Conservation (phyloP, 2,329 filamentous ascomycete species). For the Phialophora chinensis region DNA sequence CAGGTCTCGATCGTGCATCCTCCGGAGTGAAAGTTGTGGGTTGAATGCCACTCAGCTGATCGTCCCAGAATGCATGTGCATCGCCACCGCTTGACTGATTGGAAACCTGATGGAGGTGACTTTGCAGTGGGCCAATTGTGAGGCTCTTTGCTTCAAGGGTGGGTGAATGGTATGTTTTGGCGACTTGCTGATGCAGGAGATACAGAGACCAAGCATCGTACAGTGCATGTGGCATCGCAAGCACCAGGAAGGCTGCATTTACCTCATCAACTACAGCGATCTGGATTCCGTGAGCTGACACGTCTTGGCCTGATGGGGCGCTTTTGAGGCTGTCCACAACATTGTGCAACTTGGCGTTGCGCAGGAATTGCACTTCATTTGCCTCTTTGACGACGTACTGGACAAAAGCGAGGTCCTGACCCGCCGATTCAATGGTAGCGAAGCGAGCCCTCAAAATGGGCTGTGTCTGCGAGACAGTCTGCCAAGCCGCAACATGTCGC, state of each 20-base stretch:
- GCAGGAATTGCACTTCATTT: slow-evolving; percentile 8
- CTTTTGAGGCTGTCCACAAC: slow-evolving; percentile 25
- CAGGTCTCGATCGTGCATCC: background rate
- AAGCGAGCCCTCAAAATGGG: slow-evolving; percentile 81
- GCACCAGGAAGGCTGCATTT: slow-evolving; percentile 52
- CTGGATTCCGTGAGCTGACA: slow-evolving; percentile 24
- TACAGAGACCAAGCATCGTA: slow-evolving; percentile 88
- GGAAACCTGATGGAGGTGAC: slow-evolving; percentile 62
- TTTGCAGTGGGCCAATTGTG: slow-evolving; percentile 2
- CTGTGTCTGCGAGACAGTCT: slow-evolving; percentile 61
- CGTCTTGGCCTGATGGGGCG: slow-evolving; percentile 30
- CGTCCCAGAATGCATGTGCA: slow-evolving; percentile 71
- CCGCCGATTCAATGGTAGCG: slow-evolving; percentile 55
- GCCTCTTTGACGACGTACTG: slow-evolving; percentile 25
- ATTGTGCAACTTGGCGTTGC: slow-evolving; percentile 17
- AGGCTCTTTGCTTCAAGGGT: background rate
- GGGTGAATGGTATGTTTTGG: slow-evolving; percentile 12
- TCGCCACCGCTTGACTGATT: slow-evolving; percentile 55
- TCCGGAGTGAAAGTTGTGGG: slow-evolving; percentile 14
- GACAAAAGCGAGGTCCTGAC: slow-evolving; percentile 17
- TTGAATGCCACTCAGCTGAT: slow-evolving; percentile 57
- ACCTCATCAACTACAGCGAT: slow-evolving; percentile 47
- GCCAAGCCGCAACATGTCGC: slow-evolving; percentile 67
- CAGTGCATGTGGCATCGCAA: slow-evolving; percentile 83
- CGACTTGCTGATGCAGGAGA: slow-evolving; percentile 69